A percentile compares a stretch with the other conserved stretches of the same genome.
Conservation (phyloP, 345 rosid species). For the Tarenaya hassleriana region DNA sequence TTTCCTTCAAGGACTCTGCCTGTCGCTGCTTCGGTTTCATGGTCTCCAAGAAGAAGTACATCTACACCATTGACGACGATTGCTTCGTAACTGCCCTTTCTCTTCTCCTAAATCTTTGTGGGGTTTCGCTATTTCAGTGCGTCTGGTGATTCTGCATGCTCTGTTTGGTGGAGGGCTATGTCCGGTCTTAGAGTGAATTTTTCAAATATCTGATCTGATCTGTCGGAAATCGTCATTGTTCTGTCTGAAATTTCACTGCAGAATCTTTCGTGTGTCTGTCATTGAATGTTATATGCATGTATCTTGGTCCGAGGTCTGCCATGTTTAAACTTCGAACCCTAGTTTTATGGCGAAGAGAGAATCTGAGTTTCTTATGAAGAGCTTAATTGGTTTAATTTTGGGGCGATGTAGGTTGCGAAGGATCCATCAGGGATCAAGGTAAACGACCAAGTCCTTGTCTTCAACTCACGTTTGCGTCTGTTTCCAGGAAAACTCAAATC, state of each 20-base stretch:
- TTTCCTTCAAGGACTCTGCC: slow-evolving; percentile 51
- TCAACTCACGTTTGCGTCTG: too few species aligned
- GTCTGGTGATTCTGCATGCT: not conserved
- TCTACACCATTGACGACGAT: slow-evolving; percentile 54
- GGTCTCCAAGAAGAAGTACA: slow-evolving; percentile 34
- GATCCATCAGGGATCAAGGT: too few species aligned
- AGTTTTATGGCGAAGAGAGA: too few species aligned
- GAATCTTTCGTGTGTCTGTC: not conserved
- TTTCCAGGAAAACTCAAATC: too few species aligned
- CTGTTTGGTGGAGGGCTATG: not conserved
- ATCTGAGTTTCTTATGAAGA: too few species aligned
- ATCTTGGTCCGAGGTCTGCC: too few species aligned
- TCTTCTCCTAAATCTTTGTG: not conserved
- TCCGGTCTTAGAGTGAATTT: not conserved
- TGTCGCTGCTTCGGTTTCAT: slow-evolving; percentile 52
- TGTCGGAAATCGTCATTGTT: not conserved
- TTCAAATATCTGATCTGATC: not conserved
- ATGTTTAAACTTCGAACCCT: too few species aligned
- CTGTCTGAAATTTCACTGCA: not conserved
- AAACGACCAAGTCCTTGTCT: too few species aligned
- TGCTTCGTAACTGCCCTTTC: slow-evolving; percentile 39
- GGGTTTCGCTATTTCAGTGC: not conserved
- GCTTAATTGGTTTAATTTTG: not conserved
- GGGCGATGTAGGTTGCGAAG: slow-evolving; percentile 36
- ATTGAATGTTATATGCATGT: too few species aligned